Evolutionary conservation across 2,329 filamentous ascomycete species (phyloP).

Genomic region (Beauveria medogensis): DNA sequence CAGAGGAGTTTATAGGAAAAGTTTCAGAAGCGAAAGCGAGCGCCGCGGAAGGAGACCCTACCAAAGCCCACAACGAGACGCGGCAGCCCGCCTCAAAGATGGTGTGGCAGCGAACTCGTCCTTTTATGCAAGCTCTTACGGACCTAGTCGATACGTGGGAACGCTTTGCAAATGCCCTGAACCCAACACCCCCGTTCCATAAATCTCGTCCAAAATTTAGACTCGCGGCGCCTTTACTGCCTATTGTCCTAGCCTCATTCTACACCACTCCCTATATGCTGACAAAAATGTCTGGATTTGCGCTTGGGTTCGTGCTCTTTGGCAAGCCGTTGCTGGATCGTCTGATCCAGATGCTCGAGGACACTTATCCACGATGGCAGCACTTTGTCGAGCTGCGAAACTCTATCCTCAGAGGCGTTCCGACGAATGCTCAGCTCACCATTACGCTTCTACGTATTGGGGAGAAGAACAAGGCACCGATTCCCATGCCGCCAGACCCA

Average conservation of each 20-base stretch:
- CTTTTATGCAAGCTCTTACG: slow-evolving; percentile 54
- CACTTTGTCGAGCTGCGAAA: slow-evolving; percentile 67
- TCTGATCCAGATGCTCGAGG: slow-evolving; percentile 51
- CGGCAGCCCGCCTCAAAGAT: slow-evolving; percentile 68
- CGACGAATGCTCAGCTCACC: slow-evolving; percentile 78
- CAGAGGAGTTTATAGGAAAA: slow-evolving; percentile 19
- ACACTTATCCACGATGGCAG: slow-evolving; percentile 61
- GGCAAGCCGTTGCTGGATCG: slow-evolving; percentile 64
- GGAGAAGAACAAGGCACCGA: slow-evolving; percentile 70
- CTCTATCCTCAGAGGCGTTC: slow-evolving; percentile 70
- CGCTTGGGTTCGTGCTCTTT: slow-evolving; percentile 69
- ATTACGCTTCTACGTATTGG: slow-evolving; percentile 74
- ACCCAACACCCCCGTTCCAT: slow-evolving; percentile 56
- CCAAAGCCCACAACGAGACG: slow-evolving; percentile 59
- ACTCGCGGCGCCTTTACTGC: slow-evolving; percentile 44
- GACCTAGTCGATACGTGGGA: slow-evolving; percentile 44
- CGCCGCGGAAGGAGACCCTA: slow-evolving; percentile 23
- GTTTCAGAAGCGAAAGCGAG: slow-evolving; percentile 27
- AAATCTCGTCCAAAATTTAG: slow-evolving; percentile 42
- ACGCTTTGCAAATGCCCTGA: slow-evolving; percentile 46
- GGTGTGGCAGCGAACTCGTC: slow-evolving; percentile 69
- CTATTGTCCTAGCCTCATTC: slow-evolving; percentile 17
- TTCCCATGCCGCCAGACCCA: slow-evolving; percentile 48
- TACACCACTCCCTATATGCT: slow-evolving; percentile 35
- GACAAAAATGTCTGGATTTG: slow-evolving; percentile 57